Percentiles rank a stretch among this genome's conserved stretches.
These are phyloP conservation scores for Mortierella alpina DNA, from an alignment of 192 early-diverging fungal species.

Conservation along the genomic window DNA sequence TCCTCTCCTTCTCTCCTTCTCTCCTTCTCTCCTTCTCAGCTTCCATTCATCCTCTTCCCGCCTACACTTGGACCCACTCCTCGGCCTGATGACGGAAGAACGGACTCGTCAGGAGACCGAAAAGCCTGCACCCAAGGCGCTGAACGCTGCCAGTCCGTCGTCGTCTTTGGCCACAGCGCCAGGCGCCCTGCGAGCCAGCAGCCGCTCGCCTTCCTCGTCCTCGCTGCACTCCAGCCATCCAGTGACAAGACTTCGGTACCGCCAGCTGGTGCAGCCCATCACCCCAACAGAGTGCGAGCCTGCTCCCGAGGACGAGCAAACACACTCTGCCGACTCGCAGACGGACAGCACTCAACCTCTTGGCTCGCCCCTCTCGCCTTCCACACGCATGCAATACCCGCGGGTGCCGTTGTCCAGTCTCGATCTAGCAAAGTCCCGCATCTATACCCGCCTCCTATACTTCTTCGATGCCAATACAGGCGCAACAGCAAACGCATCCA, in stretches of 20 bases:
- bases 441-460: conserved; percentile 54
- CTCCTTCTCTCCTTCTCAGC: neutral
- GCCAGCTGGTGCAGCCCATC: conserved; percentile 45
- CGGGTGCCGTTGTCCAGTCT: conserved; percentile 42
- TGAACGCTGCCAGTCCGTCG: neutral
- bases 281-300: conserved; percentile 43
- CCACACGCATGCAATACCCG: conserved; percentile 16
- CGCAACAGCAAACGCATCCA: conserved; percentile 5
- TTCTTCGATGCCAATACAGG: conserved; percentile 38
- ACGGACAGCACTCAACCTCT: neutral
- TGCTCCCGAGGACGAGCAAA: conserved; percentile 8
- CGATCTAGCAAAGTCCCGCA: conserved; percentile 52
- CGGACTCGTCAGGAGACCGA: conserved; percentile 4
- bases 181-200: neutral
- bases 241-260: conserved; percentile 35
- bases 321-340: neutral
- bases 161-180: neutral
- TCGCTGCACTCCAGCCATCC: conserved; percentile 4
- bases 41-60: neutral
- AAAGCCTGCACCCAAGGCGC: conserved; percentile 13
- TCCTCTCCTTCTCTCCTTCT: neutral
- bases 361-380: too few species aligned
- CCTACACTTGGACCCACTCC: neutral
- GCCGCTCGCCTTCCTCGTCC: conserved; percentile 26
- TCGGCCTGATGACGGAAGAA: conserved; percentile 9